Conservation (phyloP, 805 yeast genomes). For the Nakazawaea ambrosiae region DNA sequence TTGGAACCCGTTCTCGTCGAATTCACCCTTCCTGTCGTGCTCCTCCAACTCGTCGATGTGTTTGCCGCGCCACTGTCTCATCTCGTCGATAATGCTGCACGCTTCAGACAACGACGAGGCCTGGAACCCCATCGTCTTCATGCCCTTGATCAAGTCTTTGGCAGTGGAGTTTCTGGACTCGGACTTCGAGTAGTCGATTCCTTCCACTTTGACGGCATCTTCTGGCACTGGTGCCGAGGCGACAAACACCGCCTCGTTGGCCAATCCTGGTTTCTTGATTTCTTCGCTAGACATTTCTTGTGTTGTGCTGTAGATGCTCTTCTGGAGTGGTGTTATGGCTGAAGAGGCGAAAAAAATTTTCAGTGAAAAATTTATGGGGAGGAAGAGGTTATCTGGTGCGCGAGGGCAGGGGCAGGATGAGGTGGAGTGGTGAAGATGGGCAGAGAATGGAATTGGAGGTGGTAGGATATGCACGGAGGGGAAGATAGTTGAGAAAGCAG, state of each 20-base stretch:
- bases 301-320: neutral
- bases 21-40: slow-evolving; percentile 65
- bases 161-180: slow-evolving; percentile 76
- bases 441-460: too few species aligned
- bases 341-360: neutral
- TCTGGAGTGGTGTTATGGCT: neutral
- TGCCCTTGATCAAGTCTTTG: slow-evolving; percentile 65
- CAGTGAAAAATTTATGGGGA: too few species aligned
- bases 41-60: slow-evolving; percentile 63
- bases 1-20: slow-evolving; percentile 72
- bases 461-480: too few species aligned
- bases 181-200: slow-evolving; percentile 82
- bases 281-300: neutral
- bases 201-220: slow-evolving; percentile 70
- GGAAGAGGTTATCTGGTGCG: too few species aligned
- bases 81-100: slow-evolving; percentile 85
- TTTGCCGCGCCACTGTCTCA: slow-evolving; percentile 91
- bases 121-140: slow-evolving; percentile 97
- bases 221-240: slow-evolving; percentile 83
- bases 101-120: slow-evolving; percentile 82
- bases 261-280: slow-evolving; percentile 52
- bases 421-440: too few species aligned
- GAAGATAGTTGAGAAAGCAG: too few species aligned
- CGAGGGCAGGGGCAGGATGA: too few species aligned
- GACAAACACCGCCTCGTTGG: slow-evolving; percentile 87